Base-by-base conservation (phyloP, 1,139 yeast genomes). In the Spathaspora sp. region DNA sequence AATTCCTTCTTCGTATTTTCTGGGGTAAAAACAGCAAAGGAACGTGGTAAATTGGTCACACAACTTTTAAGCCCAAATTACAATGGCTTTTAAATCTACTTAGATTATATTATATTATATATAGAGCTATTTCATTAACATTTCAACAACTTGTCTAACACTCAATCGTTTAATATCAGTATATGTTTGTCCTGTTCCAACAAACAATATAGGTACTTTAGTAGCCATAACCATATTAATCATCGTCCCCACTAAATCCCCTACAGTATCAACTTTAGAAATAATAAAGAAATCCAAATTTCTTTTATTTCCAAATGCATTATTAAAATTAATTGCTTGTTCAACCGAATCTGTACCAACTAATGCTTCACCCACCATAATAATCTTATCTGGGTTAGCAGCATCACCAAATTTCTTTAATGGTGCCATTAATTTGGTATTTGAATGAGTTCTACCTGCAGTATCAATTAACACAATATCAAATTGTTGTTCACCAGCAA, bases 201-300 rank as follows among this genome's bases (percentile, higher is more conserved):
- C 95, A 68, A 93, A 93, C 55, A 93, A 73, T 40, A 93, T 95
- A 0, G 99, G 99, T 17, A 93, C 95, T 37, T 90, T 90, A 0
- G 99, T 93, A 4, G 97, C 93, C 76, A 88, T 89, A 2, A 95
- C 97, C 97, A 93, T 89, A 65, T 93, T 91, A 26, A 93, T 97
- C 90, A 95, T 89, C 0, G 97, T 84, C 18, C 99, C 99, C 34
- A 93, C 87, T 79, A 93, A 76, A 57, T 91, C 97, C 17, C 99
- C 99, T 24, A 93, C 99, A 0, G 99, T 93, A 63, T 93, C 99
- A 57, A 97, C 95, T 65, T 93, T 93, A 43, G 96, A 88, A 41
- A 93, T 87, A 51, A 93, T 85, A 69, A 95, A 93, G 61, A 93
- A 95, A 64, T 93, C 98, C 46, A 93, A 72, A 43, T 80, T 78